phyloP scores from a whole-genome alignment of 306 rosid species.

The Glycyrrhiza uralensis region DNA sequence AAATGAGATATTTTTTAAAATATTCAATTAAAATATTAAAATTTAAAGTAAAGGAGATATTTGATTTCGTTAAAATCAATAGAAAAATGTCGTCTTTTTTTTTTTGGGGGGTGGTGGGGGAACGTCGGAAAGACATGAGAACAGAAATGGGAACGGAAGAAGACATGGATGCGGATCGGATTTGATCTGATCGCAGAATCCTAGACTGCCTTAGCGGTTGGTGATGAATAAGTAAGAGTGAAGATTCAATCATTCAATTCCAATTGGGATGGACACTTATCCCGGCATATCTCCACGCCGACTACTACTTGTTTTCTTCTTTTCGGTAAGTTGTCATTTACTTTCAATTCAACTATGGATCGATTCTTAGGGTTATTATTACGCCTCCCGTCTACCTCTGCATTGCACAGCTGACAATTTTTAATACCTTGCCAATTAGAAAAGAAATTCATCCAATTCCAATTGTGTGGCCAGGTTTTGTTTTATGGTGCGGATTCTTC shows the following conservation, averaged over 20 bases:
- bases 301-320: constrained; percentile 33
- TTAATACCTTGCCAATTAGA: not conserved
- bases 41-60: too few species aligned
- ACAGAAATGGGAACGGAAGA: not conserved
- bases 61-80: too few species aligned
- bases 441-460: too few species aligned
- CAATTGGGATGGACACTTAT: constrained; percentile 17
- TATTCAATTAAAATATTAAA: too few species aligned
- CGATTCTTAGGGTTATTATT: constrained; percentile 24
- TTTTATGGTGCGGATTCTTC: constrained; percentile 33
- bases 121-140: not conserved
- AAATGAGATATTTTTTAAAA: too few species aligned
- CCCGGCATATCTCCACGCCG: not conserved
- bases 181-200: not conserved
- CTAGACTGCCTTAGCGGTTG: not conserved
- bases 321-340: constrained; percentile 28
- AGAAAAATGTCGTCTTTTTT: too few species aligned
- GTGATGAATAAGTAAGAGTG: not conserved
- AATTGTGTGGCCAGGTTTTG: constrained; percentile 45
- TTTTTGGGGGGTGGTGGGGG: too few species aligned
- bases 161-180: not conserved
- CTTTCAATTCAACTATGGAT: not conserved
- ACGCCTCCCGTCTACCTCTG: not conserved
- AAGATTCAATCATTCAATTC: constrained; percentile 2
- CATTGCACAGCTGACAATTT: not conserved